Evolutionary conservation across 768 basidiomycete species (phyloP).

Genomic region (Baorangia bicolor): DNA sequence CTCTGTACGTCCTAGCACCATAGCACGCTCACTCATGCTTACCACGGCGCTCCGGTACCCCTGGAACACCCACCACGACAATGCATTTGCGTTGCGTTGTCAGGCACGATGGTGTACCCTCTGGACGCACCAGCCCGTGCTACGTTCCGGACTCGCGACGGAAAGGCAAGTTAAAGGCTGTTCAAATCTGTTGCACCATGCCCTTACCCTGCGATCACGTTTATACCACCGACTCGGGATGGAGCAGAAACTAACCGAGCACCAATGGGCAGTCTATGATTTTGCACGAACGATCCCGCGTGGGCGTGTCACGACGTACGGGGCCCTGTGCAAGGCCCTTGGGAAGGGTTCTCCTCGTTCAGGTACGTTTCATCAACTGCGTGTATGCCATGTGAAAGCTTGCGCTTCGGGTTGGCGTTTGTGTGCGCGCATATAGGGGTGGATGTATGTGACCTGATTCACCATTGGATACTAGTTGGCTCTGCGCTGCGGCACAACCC

Average conservation of each 20-base stretch:
- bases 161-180: constrained; percentile 23
- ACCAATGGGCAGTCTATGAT: constrained; percentile 66
- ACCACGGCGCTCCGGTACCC: too few species aligned
- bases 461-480: constrained; percentile 44
- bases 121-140: constrained; percentile 10
- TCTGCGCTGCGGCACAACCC: constrained; percentile 62
- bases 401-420: background rate
- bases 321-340: constrained; percentile 47
- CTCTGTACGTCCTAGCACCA: too few species aligned
- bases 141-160: constrained; percentile 25
- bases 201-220: background rate
- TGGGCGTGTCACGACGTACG: constrained; percentile 58
- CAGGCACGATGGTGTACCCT: constrained; percentile 17
- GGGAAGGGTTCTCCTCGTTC: constrained; percentile 62
- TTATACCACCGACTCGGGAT: background rate
- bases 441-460: background rate
- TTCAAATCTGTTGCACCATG: background rate
- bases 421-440: background rate
- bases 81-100: too few species aligned
- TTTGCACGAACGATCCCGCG: constrained; percentile 46
- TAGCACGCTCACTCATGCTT: too few species aligned
- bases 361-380: constrained; percentile 37
- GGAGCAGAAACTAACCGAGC: constrained; percentile 46
- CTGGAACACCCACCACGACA: too few species aligned
- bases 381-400: background rate